Percentiles rank a stretch among this genome's conserved stretches.
Evolutionary conservation across 495 filamentous ascomycete genomes (phyloP).

Genomic region (Aspergillus cristatus): DNA sequence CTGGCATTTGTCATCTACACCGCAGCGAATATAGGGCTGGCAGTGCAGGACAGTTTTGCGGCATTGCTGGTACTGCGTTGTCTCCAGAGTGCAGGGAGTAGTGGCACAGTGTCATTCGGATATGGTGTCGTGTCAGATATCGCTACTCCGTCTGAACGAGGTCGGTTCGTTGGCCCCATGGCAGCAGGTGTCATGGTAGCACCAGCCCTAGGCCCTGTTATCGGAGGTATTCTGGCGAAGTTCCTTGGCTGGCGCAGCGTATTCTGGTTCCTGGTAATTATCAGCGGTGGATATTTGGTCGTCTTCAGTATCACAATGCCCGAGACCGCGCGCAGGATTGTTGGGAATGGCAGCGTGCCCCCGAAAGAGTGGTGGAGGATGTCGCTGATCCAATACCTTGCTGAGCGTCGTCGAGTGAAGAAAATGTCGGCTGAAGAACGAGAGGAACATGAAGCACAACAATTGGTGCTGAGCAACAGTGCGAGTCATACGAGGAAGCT

Average conservation of each 20-base stretch:
- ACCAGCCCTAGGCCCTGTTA: conserved; percentile 28
- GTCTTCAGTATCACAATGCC: conserved; percentile 48
- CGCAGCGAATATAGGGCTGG: conserved; percentile 54
- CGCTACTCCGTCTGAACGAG: conserved; percentile 46
- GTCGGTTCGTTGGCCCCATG: conserved; percentile 46
- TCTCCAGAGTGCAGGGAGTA: conserved; percentile 52
- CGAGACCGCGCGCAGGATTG: conserved; percentile 62
- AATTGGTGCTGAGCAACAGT: neutral
- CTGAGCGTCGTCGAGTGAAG: conserved; percentile 10
- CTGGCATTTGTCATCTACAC: conserved; percentile 50
- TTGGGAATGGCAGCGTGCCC: conserved; percentile 50
- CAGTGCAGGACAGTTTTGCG: conserved; percentile 49
- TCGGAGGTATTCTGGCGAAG: conserved; percentile 30
- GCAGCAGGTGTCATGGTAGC: conserved; percentile 17
- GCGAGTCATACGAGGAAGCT: conserved; percentile 28
- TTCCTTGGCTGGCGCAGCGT: conserved; percentile 31
- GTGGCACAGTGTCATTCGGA: conserved; percentile 42
- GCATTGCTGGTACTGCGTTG: conserved; percentile 53
- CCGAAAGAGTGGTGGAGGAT: conserved; percentile 25
- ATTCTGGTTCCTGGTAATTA: conserved; percentile 38
- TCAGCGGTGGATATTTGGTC: conserved; percentile 17
- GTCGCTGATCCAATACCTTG: conserved; percentile 31
- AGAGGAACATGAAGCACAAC: conserved; percentile 13
- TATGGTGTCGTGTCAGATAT: conserved; percentile 57
- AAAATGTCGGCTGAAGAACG: conserved; percentile 13